A percentile compares a stretch with the other conserved stretches of the same genome.
phyloP scores from a whole-genome alignment of 164 flowering plant genomes.

The Malania oleifera region DNA sequence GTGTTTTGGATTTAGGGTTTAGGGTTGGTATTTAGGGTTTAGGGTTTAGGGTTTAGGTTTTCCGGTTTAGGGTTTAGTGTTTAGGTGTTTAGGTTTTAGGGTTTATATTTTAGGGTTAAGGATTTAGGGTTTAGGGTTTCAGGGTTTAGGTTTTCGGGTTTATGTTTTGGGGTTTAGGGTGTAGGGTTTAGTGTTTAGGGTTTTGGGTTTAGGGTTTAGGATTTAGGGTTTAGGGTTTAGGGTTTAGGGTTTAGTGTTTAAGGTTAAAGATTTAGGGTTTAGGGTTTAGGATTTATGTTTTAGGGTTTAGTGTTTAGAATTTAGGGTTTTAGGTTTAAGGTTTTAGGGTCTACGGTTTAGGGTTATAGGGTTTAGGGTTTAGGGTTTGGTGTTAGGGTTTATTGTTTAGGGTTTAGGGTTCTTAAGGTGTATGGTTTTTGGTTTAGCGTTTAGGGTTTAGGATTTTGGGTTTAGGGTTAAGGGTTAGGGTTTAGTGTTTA shows the following conservation, averaged over 20 bases:
- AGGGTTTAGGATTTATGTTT: neutral
- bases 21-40: neutral
- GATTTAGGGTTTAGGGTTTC: no score
- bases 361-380: no score
- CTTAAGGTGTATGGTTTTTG: no score
- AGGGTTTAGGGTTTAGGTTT: neutral
- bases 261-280: no score
- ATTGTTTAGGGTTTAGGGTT: no score
- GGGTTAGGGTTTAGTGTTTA: neutral
- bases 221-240: neutral
- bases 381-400: no score
- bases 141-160: no score
- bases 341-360: no score
- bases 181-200: neutral
- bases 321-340: neutral
- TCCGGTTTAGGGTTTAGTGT: neutral
- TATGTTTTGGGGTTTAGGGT: no score
- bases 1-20: neutral
- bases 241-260: slow-evolving; percentile 1
- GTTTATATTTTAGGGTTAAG: no score
- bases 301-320: neutral
- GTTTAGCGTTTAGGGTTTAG: neutral
- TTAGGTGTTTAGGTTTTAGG: slow-evolving; percentile 1
- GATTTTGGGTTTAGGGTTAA: neutral
- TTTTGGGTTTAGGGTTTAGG: slow-evolving; percentile 1